These are phyloP conservation scores for Glonium stellatum DNA, from an alignment of 495 filamentous ascomycete species.

Conservation along the genomic window DNA sequence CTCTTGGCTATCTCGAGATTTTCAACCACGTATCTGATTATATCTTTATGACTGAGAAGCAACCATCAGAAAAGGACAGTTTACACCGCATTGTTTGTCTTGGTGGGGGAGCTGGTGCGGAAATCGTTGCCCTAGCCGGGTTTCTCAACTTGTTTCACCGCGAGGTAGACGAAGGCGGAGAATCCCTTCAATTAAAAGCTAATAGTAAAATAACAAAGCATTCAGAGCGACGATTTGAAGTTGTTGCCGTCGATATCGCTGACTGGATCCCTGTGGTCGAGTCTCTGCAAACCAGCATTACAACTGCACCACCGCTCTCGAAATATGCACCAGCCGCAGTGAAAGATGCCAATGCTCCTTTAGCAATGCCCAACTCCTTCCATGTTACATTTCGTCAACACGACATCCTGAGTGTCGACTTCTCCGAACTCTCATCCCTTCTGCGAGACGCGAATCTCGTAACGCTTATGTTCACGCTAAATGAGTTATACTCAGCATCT, in stretches of 20 bases:
- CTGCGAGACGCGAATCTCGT: conserved; percentile 48
- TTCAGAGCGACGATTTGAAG: conserved; percentile 32
- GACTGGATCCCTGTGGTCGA: conserved; percentile 60
- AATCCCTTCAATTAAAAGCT: neutral
- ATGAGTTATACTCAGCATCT: conserved; percentile 81
- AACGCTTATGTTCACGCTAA: conserved; percentile 91
- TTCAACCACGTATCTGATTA: conserved; percentile 46
- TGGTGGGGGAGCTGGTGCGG: conserved; percentile 81
- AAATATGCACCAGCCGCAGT: conserved; percentile 50
- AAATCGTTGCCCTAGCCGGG: conserved; percentile 68
- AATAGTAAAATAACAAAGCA: neutral
- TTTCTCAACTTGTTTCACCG: conserved; percentile 45
- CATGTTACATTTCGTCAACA: conserved; percentile 46
- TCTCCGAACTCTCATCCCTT: conserved; percentile 38
- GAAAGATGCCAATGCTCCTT: conserved; percentile 39
- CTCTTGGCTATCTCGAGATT: conserved; percentile 68
- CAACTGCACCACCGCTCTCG: conserved; percentile 43
- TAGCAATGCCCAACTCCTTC: conserved; percentile 32
- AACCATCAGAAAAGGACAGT: conserved; percentile 2
- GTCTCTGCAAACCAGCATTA: conserved; percentile 45
- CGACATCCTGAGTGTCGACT: conserved; percentile 54
- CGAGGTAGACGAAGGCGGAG: too few relatives aligned
- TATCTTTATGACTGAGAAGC: conserved; percentile 20
- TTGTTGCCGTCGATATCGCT: conserved; percentile 73
- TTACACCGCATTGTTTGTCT: conserved; percentile 36